Base-by-base conservation (phyloP, 768 basidiomycete species). In the Phylloporus arenicola region DNA sequence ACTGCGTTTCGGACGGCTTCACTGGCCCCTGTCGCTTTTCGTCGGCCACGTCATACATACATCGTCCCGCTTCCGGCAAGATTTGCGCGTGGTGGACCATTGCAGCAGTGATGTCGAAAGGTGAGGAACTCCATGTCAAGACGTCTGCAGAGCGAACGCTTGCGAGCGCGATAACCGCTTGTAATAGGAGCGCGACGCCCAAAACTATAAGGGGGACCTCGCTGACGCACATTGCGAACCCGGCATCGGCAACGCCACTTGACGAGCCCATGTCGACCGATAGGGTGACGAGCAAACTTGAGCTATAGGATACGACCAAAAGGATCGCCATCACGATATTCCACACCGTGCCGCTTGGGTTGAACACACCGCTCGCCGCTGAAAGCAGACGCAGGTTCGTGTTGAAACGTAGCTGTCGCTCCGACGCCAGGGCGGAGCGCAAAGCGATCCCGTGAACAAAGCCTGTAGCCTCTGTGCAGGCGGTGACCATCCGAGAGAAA, bases 91-190 rank as follows among this genome's bases (percentile, higher is more conserved):
- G 60, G 16, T 64, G 59, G 12, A 69, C 50, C 24, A 68, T 51
- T 3, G 67, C 68, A 1, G 68, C 64, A 3, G 66, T 64, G 1
- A 61, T 52, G 12, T 65, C 66, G 14, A 70, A 56, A 16, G 62
- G 52, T 1, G 67, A 68, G 25, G 66, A 63, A 17, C 68, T 69
- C 68, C 68, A 68, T 10, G 68, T 68, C 40, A 60, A 31, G 30
- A 68, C 53, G 47, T 61, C 55, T 16, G 62, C 58, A 20, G 47
- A 25, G n/a, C 53, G 42, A 16, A 59, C 52, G 16, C 62, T 64
- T 2, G 42, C 43, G 22, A 68, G 47, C 8, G 62, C 64, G 25
- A 69, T 57, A 5, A 56, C 5, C 1, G 51, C 62, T 44, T 68
- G 68, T 16, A 57, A 43, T 1, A 60, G 37, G 20, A 69, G 51